Conservation (phyloP, 805 yeast genomes). For the Metschnikowia orientalis region DNA sequence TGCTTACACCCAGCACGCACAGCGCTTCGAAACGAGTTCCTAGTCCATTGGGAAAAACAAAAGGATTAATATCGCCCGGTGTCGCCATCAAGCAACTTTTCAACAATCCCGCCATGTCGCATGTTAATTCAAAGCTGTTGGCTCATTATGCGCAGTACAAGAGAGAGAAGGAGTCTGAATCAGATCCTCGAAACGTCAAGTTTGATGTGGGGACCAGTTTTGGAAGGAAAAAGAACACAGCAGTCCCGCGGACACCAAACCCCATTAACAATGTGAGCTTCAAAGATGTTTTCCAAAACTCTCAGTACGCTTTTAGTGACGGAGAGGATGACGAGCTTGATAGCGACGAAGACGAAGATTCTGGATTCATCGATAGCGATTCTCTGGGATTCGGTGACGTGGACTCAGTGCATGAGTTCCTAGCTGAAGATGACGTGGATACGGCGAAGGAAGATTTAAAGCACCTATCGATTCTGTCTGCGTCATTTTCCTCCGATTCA, state of each 20-base stretch:
- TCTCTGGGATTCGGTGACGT: slow-evolving; percentile 7
- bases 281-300: slow-evolving; percentile 24
- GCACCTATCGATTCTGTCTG: slow-evolving; percentile 19
- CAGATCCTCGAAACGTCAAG: slow-evolving; percentile 17
- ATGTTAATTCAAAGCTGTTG: slow-evolving; percentile 15
- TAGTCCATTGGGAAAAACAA: slow-evolving; percentile 11
- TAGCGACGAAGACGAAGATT: slow-evolving; percentile 20
- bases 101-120: slow-evolving; percentile 40
- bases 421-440: slow-evolving; percentile 1
- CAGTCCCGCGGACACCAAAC: slow-evolving; percentile 41
- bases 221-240: slow-evolving; percentile 7
- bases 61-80: slow-evolving; percentile 15
- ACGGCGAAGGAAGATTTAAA: slow-evolving; percentile 16
- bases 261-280: slow-evolving; percentile 31
- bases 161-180: slow-evolving; percentile 11
- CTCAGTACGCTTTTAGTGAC: slow-evolving; percentile 4
- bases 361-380: slow-evolving; percentile 14
- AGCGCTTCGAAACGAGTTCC: slow-evolving; percentile 6
- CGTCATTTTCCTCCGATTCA: slow-evolving; percentile 17
- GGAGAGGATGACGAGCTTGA: slow-evolving; percentile 12
- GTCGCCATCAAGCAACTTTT: slow-evolving; percentile 39
- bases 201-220: slow-evolving; percentile 16
- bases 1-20: slow-evolving; percentile 4
- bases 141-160: slow-evolving; percentile 12
- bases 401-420: slow-evolving; percentile 4